Percentiles rank a stretch among this genome's conserved stretches.
phyloP scores from a whole-genome alignment of 495 filamentous ascomycete genomes.

The Chaetomium fimeti region DNA sequence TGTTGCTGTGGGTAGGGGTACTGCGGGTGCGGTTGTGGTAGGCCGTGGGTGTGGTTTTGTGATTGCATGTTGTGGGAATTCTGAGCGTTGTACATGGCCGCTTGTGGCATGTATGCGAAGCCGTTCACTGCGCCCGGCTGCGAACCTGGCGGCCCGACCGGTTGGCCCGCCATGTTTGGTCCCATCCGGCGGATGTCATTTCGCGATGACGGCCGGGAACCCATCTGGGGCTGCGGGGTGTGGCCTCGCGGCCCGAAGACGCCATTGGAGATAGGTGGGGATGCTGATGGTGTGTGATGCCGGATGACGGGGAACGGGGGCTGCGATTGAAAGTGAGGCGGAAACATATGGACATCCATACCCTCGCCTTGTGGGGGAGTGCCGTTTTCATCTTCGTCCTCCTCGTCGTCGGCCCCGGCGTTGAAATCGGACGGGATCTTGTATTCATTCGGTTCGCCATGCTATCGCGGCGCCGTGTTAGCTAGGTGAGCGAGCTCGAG shows the following conservation, averaged over 20 bases:
- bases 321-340: conserved; percentile 74
- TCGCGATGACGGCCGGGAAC: conserved; percentile 78
- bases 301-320: conserved; percentile 71
- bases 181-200: conserved; percentile 71
- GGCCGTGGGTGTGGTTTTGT: conserved; percentile 47
- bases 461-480: conserved; percentile 54
- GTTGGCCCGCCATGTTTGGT: conserved; percentile 68
- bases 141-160: conserved; percentile 53
- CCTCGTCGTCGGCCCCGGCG: conserved; percentile 76
- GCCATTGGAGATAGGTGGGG: conserved; percentile 84
- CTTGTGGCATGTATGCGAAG: conserved; percentile 81
- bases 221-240: conserved; percentile 73
- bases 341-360: conserved; percentile 59
- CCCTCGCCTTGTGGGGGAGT: conserved; percentile 60
- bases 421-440: conserved; percentile 93
- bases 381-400: conserved; percentile 86
- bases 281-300: conserved; percentile 78
- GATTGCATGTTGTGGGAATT: conserved; percentile 49
- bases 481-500: conserved; percentile 15
- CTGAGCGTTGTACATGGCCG: conserved; percentile 80
- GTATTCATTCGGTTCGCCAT: conserved; percentile 88
- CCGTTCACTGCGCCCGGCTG: conserved; percentile 67
- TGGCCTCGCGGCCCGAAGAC: conserved; percentile 67
- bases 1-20: conserved; percentile 39
- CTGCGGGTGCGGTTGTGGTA: conserved; percentile 56